phyloP scores from a whole-genome alignment of 306 rosid species.

The Quercus aquifolioides region DNA sequence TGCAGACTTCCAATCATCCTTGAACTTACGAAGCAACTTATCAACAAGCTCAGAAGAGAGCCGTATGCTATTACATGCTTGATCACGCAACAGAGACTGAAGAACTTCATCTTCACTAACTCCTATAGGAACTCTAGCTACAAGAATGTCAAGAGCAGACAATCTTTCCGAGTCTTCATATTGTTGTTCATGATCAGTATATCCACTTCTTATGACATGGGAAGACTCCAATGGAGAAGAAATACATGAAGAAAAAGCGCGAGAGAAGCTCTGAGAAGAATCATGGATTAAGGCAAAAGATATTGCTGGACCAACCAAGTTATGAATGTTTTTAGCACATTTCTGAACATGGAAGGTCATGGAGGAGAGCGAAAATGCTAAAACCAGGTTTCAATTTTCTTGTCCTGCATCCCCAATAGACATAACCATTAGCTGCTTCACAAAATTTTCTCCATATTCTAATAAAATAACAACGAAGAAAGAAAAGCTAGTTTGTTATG shows the following conservation, averaged over 20 bases:
- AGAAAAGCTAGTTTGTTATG: too few species aligned
- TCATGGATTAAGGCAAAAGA: conserved; percentile 15
- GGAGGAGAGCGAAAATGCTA: background rate
- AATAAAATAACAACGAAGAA: too few species aligned
- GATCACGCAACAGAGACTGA: conserved; percentile 44
- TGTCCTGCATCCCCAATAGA: conserved; percentile 3
- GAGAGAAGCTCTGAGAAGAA: conserved; percentile 11
- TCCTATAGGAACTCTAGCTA: conserved; percentile 46
- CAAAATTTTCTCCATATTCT: too few species aligned
- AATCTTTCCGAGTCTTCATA: conserved; percentile 21
- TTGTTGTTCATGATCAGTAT: conserved; percentile 19
- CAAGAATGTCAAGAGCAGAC: conserved; percentile 45
- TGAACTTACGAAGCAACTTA: conserved; percentile 52
- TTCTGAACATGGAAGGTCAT: conserved; percentile 9
- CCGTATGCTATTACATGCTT: conserved; percentile 34
- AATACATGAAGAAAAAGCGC: conserved; percentile 6
- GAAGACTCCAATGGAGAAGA: conserved; percentile 20
- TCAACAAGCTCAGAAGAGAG: conserved; percentile 43
- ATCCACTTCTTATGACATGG: conserved; percentile 14
- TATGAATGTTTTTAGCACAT: background rate
- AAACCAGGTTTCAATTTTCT: conserved; percentile 5
- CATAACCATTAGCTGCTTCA: too few species aligned
- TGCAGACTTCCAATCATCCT: conserved; percentile 88
- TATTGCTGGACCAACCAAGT: conserved; percentile 14
- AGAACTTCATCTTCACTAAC: conserved; percentile 51